phyloP scores from a whole-genome alignment of 2,329 filamentous ascomycete species.

The Ascomycota sp. region DNA sequence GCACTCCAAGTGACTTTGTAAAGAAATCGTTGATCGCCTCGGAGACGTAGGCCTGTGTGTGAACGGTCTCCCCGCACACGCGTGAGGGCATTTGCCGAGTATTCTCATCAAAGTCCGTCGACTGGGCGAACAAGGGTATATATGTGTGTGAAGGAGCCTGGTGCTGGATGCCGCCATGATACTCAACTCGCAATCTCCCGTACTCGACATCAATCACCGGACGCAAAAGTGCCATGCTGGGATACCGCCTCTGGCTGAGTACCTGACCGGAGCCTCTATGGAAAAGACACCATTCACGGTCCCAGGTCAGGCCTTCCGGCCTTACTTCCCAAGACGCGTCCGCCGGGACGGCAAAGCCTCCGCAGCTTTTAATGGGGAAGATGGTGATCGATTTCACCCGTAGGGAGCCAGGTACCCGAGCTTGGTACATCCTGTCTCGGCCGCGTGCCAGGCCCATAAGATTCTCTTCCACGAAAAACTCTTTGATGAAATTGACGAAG shows the following conservation, averaged over 20 bases:
- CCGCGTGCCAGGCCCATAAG: not conserved
- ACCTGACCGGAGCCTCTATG: constrained; percentile 70
- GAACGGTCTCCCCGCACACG: constrained; percentile 68
- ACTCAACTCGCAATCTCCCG: constrained; percentile 43
- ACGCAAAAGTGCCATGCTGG: constrained; percentile 66
- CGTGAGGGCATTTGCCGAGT: constrained; percentile 31
- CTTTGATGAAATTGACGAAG: constrained; percentile 51
- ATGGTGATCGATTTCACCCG: constrained; percentile 46
- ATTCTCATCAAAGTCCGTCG: constrained; percentile 28
- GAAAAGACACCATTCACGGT: constrained; percentile 89
- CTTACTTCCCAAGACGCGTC: constrained; percentile 53
- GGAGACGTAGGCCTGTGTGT: constrained; percentile 49
- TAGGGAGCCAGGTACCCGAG: constrained; percentile 2
- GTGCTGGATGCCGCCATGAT: constrained; percentile 14
- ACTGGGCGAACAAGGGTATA: constrained; percentile 48
- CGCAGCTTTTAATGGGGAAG: constrained; percentile 91
- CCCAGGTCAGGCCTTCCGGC: constrained; percentile 74
- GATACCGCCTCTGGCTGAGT: constrained; percentile 74
- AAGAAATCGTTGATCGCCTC: constrained; percentile 55
- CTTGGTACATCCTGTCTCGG: not conserved
- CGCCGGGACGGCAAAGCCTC: constrained; percentile 49
- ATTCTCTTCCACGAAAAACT: constrained; percentile 33
- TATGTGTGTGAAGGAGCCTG: too few species aligned
- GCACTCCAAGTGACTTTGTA: constrained; percentile 49
- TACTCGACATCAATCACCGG: constrained; percentile 51